Evolutionary conservation across 345 rosid species (phyloP).

Genomic region (Citrus inodora): DNA sequence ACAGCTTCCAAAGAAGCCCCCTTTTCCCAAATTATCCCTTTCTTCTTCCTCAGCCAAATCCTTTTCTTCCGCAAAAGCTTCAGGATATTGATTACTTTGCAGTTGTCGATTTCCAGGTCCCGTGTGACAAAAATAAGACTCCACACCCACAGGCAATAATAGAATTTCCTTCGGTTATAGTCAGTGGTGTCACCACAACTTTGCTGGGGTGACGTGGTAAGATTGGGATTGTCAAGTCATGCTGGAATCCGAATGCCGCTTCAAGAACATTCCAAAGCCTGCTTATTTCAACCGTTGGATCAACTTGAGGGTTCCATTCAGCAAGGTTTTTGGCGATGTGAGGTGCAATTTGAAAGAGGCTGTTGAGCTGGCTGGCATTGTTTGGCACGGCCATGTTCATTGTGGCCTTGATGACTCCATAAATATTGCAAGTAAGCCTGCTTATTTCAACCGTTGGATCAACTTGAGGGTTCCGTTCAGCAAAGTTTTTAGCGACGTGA

Average conservation of each 20-base stretch:
- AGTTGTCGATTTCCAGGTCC: slow-evolving; percentile 57
- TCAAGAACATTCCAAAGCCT: slow-evolving; percentile 33
- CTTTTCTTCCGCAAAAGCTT: slow-evolving; percentile 17
- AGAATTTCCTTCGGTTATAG: slow-evolving; percentile 52
- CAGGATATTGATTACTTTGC: slow-evolving; percentile 45
- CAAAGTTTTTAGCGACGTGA: neutral
- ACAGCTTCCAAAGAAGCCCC: too few relatives aligned
- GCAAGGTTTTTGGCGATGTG: neutral
- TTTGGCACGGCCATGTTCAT: slow-evolving; percentile 46
- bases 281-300: too few relatives aligned
- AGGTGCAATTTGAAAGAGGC: slow-evolving; percentile 47
- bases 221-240: slow-evolving; percentile 51
- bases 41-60: slow-evolving; percentile 3
- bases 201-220: slow-evolving; percentile 50
- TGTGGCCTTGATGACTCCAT: slow-evolving; percentile 50
- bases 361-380: slow-evolving; percentile 29
- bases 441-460: too few relatives aligned
- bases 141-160: slow-evolving; percentile 56
- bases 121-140: slow-evolving; percentile 43
- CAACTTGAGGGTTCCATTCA: too few relatives aligned
- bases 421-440: slow-evolving; percentile 38
- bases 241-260: slow-evolving; percentile 52
- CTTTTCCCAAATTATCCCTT: too few relatives aligned
- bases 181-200: slow-evolving; percentile 35
- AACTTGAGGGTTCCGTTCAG: too few relatives aligned